Percentiles rank a stretch among this genome's conserved stretches.
phyloP scores from a whole-genome alignment of 179 eudicot species.

The Silene coronaria region DNA sequence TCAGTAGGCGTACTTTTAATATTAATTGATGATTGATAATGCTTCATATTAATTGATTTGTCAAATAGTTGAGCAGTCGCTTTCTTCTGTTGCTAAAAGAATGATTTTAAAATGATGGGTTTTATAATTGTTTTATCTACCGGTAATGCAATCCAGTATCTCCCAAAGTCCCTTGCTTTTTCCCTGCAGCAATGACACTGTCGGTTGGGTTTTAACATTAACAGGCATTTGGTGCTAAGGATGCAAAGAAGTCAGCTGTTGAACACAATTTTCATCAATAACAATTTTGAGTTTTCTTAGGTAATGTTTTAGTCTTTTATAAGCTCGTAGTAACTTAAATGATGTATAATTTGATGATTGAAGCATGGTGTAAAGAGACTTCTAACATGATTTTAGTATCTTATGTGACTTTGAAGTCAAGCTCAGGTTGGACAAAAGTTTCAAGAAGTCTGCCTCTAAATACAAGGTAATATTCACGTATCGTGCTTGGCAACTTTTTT shows the following conservation, averaged over 20 bases:
- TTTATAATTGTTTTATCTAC: conserved; percentile 16
- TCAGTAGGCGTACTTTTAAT: conserved; percentile 15
- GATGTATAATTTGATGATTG: not conserved
- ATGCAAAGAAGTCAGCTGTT: not conserved
- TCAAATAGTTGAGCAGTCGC: conserved; percentile 29
- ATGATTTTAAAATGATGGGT: conserved; percentile 14
- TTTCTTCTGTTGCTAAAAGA: conserved; percentile 25
- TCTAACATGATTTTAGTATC: conserved; percentile 13
- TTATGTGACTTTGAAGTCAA: conserved; percentile 14
- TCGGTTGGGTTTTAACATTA: conserved; percentile 8
- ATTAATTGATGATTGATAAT: not conserved
- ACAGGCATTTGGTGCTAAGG: not conserved
- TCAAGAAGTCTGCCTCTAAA: conserved; percentile 4
- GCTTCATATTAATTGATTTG: conserved; percentile 8
- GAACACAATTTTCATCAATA: not conserved
- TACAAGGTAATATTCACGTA: not conserved
- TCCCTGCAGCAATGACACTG: conserved; percentile 6
- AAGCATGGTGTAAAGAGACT: conserved; percentile 11
- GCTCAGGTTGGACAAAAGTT: conserved; percentile 16
- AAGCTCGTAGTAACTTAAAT: not conserved
- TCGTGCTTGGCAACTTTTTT: not conserved
- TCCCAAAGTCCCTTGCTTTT: not conserved
- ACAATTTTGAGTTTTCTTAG: not conserved
- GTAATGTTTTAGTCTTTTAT: not conserved
- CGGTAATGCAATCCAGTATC: not conserved